Evolutionary conservation across 2,329 filamentous ascomycete genomes (phyloP).

Genomic region (Botryotinia globosa): DNA sequence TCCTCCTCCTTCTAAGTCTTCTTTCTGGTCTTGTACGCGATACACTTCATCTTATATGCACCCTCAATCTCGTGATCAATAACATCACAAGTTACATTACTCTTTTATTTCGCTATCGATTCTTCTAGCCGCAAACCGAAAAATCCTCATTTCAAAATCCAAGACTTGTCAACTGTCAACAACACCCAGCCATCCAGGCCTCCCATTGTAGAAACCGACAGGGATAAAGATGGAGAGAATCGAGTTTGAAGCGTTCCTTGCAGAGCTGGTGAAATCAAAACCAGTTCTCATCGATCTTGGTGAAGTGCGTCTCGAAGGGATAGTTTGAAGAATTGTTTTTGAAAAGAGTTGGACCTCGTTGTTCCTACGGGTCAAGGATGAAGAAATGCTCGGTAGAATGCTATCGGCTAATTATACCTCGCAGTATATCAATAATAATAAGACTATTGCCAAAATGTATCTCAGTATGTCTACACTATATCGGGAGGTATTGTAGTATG

Average conservation of each 20-base stretch:
- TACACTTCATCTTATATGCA: neutral
- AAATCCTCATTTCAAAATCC: neutral
- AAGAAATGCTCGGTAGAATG: no score
- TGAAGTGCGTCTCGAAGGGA: neutral
- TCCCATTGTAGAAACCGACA: neutral
- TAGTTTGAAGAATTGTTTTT: neutral
- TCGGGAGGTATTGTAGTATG: neutral
- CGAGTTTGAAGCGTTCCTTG: neutral
- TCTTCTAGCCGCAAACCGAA: neutral
- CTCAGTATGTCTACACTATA: neutral
- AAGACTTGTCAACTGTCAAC: neutral
- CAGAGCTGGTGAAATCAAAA: neutral
- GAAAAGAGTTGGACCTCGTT: neutral
- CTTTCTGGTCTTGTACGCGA: neutral
- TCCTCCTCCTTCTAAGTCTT: neutral
- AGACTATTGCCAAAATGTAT: neutral
- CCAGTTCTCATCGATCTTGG: neutral
- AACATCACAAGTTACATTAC: neutral
- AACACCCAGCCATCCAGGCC: no score
- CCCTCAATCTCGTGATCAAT: neutral
- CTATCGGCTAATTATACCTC: neutral
- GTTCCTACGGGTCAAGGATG: neutral
- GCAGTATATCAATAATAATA: neutral
- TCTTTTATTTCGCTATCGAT: no score
- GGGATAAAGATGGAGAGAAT: neutral